Percentiles rank a stretch among this genome's conserved stretches.
Evolutionary conservation across 2,329 filamentous ascomycete genomes (phyloP).

Genomic region (Onygenales sp.): DNA sequence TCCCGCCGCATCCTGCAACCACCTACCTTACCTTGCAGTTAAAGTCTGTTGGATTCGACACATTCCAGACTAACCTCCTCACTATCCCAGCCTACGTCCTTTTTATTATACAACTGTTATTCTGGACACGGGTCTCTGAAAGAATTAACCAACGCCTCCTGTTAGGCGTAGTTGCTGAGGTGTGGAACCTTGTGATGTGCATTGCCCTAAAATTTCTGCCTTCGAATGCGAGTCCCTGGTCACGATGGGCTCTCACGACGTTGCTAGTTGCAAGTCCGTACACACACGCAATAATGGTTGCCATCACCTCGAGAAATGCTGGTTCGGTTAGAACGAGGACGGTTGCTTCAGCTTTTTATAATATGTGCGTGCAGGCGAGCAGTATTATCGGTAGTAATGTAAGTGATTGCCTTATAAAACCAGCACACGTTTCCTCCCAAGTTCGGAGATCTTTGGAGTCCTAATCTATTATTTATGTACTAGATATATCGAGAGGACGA

Average conservation of each 20-base stretch:
- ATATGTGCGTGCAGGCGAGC: constrained; percentile 36
- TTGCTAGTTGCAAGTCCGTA: constrained; percentile 49
- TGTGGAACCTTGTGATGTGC: constrained; percentile 45
- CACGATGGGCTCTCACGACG: constrained; percentile 42
- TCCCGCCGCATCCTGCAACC: constrained; percentile 27
- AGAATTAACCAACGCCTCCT: constrained; percentile 46
- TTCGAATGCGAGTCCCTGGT: constrained; percentile 40
- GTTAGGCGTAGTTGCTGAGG: constrained; percentile 43
- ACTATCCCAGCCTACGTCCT: constrained; percentile 50
- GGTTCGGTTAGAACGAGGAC: constrained; percentile 34
- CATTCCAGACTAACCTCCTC: constrained; percentile 53
- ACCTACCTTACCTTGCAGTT: constrained; percentile 33
- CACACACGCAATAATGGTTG: constrained; percentile 46
- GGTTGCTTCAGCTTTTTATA: constrained; percentile 36
- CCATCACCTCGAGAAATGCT: constrained; percentile 35
- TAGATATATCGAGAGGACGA: constrained; percentile 50
- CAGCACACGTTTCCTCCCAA: no score
- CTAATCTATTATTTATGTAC: not conserved
- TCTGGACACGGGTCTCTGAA: constrained; percentile 46
- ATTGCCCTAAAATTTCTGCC: constrained; percentile 44
- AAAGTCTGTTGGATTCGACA: constrained; percentile 47
- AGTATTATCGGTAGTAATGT: constrained; percentile 33
- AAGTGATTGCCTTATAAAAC: constrained; percentile 8
- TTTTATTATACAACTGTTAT: constrained; percentile 49
- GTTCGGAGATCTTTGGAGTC: not conserved